phyloP scores from a whole-genome alignment of 1,284 basidiomycete genomes.

The Apiotrichum veenhuisii region DNA sequence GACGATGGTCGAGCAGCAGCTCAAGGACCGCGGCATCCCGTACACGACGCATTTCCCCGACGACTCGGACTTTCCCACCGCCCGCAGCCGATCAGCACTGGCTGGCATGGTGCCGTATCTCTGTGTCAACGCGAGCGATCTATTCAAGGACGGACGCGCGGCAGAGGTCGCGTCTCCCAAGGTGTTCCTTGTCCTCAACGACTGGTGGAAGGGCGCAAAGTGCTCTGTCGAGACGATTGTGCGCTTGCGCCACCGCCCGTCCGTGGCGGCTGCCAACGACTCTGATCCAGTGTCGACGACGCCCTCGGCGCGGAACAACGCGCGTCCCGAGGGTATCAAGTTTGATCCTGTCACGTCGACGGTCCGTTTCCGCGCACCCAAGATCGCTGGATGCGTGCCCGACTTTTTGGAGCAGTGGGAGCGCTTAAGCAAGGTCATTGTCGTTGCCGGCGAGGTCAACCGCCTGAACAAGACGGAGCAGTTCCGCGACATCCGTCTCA shows the following conservation, averaged over 20 bases:
- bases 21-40: slow-evolving; percentile 74
- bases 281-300: slow-evolving; percentile 41
- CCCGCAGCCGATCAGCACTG: slow-evolving; percentile 29
- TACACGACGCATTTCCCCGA: slow-evolving; percentile 67
- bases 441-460: slow-evolving; percentile 83
- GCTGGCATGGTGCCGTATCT: slow-evolving; percentile 67
- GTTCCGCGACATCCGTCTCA: slow-evolving; percentile 68
- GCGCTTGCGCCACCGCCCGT: slow-evolving; percentile 79
- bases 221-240: slow-evolving; percentile 52
- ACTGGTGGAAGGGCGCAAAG: slow-evolving; percentile 81
- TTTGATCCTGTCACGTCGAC: slow-evolving; percentile 80
- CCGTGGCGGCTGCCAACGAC: slow-evolving; percentile 56
- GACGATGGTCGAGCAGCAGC: slow-evolving; percentile 78
- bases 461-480: slow-evolving; percentile 68
- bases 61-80: slow-evolving; percentile 16
- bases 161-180: slow-evolving; percentile 87
- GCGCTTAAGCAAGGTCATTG: slow-evolving; percentile 81
- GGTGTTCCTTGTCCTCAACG: slow-evolving; percentile 77
- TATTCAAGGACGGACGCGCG: slow-evolving; percentile 72
- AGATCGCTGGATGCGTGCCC: slow-evolving; percentile 79
- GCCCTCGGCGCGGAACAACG: slow-evolving; percentile 43
- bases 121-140: slow-evolving; percentile 72
- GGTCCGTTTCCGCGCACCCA: slow-evolving; percentile 77
- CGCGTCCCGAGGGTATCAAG: slow-evolving; percentile 57
- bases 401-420: slow-evolving; percentile 89